phyloP scores from a whole-genome alignment of 257 asterid genomes.

The Jacaranda mimosifolia region DNA sequence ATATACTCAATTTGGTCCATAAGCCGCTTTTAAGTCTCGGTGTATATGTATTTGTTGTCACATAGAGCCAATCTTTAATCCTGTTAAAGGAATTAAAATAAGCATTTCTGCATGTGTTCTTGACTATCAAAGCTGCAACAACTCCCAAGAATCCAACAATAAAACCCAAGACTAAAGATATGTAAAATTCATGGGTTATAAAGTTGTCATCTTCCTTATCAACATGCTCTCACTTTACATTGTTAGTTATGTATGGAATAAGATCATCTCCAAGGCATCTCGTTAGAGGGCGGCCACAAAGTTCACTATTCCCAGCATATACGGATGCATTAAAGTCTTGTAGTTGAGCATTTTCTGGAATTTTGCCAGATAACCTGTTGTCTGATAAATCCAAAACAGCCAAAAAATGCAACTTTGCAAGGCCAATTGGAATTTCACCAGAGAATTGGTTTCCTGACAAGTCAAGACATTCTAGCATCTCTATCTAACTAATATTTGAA shows the following conservation, averaged over 20 bases:
- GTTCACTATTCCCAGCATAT: constrained; percentile 36
- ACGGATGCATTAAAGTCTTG: constrained; percentile 40
- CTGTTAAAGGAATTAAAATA: constrained; percentile 24
- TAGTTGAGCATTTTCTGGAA: constrained; percentile 47
- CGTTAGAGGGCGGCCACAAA: constrained; percentile 48
- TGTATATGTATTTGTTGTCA: constrained; percentile 3
- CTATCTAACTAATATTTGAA: constrained; percentile 45
- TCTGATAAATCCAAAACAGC: constrained; percentile 40
- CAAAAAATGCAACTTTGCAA: constrained; percentile 26
- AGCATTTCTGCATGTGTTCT: constrained; percentile 36
- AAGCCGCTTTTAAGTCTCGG: background rate
- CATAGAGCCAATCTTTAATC: constrained; percentile 34
- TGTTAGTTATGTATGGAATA: background rate
- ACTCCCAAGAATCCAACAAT: constrained; percentile 47
- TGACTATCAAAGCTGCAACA: constrained; percentile 32
- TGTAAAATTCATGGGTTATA: constrained; percentile 7
- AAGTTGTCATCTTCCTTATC: constrained; percentile 21
- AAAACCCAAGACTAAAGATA: constrained; percentile 37
- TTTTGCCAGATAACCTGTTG: constrained; percentile 44
- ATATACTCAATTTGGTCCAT: background rate
- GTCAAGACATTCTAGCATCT: constrained; percentile 46
- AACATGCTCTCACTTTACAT: background rate
- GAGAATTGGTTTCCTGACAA: constrained; percentile 44
- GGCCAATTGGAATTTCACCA: constrained; percentile 42
- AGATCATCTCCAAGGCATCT: constrained; percentile 35